phyloP scores from a whole-genome alignment of 2,329 filamentous ascomycete species.

The Neocucurbitaria cava region DNA sequence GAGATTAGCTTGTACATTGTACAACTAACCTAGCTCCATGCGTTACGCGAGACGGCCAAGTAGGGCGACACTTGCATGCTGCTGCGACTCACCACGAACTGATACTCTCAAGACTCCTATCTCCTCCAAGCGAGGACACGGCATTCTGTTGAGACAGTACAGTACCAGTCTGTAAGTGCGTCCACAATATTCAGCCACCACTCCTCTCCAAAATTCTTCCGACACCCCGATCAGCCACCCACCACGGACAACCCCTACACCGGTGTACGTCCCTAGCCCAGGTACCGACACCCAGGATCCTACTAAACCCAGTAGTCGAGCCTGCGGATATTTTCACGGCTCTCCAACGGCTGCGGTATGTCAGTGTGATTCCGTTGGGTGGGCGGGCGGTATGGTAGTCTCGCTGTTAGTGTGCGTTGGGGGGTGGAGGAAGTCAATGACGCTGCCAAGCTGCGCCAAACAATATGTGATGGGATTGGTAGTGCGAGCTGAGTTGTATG shows the following conservation, averaged over 20 bases:
- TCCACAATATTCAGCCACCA: too few species aligned
- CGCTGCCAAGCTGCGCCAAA: slow-evolving; percentile 13
- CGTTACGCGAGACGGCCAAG: not conserved
- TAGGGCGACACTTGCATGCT: not conserved
- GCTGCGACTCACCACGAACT: too few species aligned
- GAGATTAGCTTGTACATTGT: not conserved
- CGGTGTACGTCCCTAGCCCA: not conserved
- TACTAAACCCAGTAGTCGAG: not conserved
- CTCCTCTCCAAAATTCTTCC: too few species aligned
- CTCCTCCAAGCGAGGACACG: not conserved
- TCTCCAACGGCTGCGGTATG: slow-evolving; percentile 23
- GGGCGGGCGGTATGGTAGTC: too few species aligned
- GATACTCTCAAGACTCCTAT: too few species aligned
- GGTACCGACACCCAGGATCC: not conserved
- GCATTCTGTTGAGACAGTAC: not conserved
- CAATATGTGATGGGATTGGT: too few species aligned
- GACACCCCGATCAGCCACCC: too few species aligned
- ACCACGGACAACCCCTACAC: not conserved
- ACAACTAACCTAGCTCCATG: not conserved
- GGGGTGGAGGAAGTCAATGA: slow-evolving; percentile 14
- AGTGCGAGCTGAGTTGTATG: not conserved
- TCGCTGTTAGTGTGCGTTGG: not conserved
- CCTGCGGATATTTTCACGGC: not conserved
- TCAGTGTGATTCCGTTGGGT: not conserved
- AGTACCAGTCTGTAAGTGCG: too few species aligned